phyloP scores from a whole-genome alignment of 2,329 filamentous ascomycete genomes.

The Davidsoniella eucalypti region DNA sequence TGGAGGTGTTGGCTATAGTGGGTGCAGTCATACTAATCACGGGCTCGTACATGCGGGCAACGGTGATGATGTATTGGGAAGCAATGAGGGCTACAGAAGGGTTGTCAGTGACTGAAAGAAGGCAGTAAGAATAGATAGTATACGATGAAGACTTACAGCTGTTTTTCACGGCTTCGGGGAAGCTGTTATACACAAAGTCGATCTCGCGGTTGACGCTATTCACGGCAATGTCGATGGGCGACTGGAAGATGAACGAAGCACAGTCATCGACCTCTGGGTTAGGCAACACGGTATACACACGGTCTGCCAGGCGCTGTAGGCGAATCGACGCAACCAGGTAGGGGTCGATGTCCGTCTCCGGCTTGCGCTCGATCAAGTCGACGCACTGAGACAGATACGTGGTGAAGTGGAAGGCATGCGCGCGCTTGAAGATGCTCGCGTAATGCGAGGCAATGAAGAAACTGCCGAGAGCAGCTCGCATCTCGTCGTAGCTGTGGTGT shows the following conservation, averaged over 20 bases:
- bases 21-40: conserved; percentile 19
- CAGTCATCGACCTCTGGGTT: conserved; percentile 12
- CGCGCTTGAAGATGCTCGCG: conserved; percentile 20
- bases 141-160: conserved; percentile 11
- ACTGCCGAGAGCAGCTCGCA: conserved; percentile 24
- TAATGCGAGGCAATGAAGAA: conserved; percentile 24
- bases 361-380: conserved; percentile 17
- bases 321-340: conserved; percentile 20
- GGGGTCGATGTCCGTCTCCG: conserved; percentile 20
- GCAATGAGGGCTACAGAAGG: conserved; percentile 19
- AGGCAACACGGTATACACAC: conserved; percentile 17
- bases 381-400: conserved; percentile 22
- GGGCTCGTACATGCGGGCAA: conserved; percentile 25
- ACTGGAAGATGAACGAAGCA: conserved; percentile 14
- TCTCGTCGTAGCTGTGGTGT: conserved; percentile 21
- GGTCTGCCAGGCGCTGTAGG: conserved; percentile 21
- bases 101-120: not conserved
- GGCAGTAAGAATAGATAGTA: too few relatives aligned
- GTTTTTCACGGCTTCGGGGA: conserved; percentile 15
- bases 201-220: conserved; percentile 20
- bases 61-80: conserved; percentile 20
- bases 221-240: conserved; percentile 21
- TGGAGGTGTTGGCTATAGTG: conserved; percentile 10
- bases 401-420: conserved; percentile 19
- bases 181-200: conserved; percentile 16